These are phyloP conservation scores for Castanea mollissima DNA, from an alignment of 306 rosid species.

Conservation along the genomic window DNA sequence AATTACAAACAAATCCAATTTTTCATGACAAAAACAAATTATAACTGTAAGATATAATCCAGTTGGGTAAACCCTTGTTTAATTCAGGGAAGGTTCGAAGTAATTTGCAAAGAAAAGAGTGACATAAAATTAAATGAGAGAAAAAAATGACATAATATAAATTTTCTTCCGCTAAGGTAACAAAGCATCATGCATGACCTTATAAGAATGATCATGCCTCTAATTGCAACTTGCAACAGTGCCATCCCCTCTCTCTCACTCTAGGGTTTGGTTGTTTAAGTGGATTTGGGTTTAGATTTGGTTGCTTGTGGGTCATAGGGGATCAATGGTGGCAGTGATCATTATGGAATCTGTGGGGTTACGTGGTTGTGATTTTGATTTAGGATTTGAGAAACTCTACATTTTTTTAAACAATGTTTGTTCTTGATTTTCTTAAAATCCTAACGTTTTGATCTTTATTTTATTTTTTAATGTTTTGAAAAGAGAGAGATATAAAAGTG, in stretches of 20 bases:
- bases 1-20: not conserved
- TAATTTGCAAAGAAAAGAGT: constrained; percentile 45
- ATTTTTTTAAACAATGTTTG: too few species aligned
- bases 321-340: too few species aligned
- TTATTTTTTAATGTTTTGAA: too few species aligned
- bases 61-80: constrained; percentile 31
- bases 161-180: not conserved
- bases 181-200: not conserved
- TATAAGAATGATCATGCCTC: constrained; percentile 70
- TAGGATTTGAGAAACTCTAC: too few species aligned
- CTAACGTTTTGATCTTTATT: too few species aligned
- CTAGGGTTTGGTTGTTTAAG: not conserved
- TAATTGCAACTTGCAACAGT: constrained; percentile 23
- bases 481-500: too few species aligned
- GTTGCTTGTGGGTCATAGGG: too few species aligned
- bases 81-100: constrained; percentile 38
- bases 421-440: too few species aligned
- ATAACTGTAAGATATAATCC: constrained; percentile 86
- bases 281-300: too few species aligned
- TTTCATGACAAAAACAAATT: not conserved
- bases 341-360: too few species aligned
- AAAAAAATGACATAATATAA: not conserved
- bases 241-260: too few species aligned
- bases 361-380: too few species aligned
- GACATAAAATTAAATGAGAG: not conserved